Evolutionary conservation across 495 filamentous ascomycete genomes (phyloP).

Genomic region (Hypoxylon trugodes): DNA sequence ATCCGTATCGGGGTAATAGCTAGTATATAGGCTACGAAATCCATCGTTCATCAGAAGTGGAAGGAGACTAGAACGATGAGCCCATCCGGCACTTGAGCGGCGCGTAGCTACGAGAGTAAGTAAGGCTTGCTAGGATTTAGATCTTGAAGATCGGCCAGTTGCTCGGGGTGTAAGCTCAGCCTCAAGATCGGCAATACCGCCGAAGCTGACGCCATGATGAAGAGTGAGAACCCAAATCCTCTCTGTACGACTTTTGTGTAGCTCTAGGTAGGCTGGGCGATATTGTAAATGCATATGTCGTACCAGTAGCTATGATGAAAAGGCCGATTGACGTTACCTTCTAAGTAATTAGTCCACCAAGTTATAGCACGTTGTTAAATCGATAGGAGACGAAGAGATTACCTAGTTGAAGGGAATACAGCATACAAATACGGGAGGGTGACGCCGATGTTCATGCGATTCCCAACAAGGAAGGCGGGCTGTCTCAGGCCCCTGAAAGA

Average conservation of each 20-base stretch:
- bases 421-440: constrained; percentile 17
- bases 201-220: constrained; percentile 17
- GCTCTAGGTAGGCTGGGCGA: not conserved
- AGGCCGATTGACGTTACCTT: not conserved
- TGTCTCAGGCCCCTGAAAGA: constrained; percentile 15
- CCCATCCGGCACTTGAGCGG: not conserved
- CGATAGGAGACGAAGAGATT: constrained; percentile 17
- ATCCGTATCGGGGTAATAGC: not conserved
- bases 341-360: constrained; percentile 7
- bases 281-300: not conserved
- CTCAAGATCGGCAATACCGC: constrained; percentile 25
- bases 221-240: not conserved
- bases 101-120: not conserved
- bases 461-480: constrained; percentile 42
- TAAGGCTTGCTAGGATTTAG: not conserved
- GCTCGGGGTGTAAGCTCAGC: constrained; percentile 26
- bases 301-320: not conserved
- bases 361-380: constrained; percentile 27
- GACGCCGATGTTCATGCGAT: constrained; percentile 33
- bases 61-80: constrained; percentile 6
- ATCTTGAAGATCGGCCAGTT: constrained; percentile 19
- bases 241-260: not conserved
- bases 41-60: constrained; percentile 6
- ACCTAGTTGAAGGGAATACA: not conserved
- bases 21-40: not conserved